Base-by-base conservation (phyloP, 1,284 basidiomycete genomes). In the Rhodotorula sp. region DNA sequence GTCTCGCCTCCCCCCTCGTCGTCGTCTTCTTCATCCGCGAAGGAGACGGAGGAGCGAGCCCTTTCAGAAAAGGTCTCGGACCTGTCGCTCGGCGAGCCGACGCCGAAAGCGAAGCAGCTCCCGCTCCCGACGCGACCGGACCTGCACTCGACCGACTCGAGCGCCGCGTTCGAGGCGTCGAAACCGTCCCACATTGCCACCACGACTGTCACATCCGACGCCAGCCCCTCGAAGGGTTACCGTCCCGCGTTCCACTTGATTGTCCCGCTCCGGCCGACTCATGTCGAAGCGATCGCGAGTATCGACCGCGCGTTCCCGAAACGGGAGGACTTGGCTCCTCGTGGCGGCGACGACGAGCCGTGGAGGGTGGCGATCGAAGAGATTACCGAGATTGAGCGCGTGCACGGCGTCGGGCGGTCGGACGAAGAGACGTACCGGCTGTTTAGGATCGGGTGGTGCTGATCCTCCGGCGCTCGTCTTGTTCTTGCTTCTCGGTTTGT, bases 261-360 rank as follows among this genome's bases (percentile, higher is more conserved):
- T 62, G 86, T 91, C 42, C 90, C 91, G 0, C 83, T 90, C 1
- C 88, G 91, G 1, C 79, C 83, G 0, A 89, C 88, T 0, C 89
- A 91, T 74, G 76, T 81, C 0, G 79, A 80, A 10, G 91, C 92
- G 80, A 87, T 86, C 1, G 81, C 78, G 53, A 85, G 84, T 0
- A 79, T 92, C 45, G 87, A 89, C 70, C 76, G 78, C 4, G 83
- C 86, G 1, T 92, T 92, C 77, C 81, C 82, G 1, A 42, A 55
- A 6, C n/a, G 30, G 30, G 64, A 70, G 24, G 64, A 67, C 12
- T 46, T 74, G 6, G 26, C 49, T 18, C 45, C 53, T 7, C 53
- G 68, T 8, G 26, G 7, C 5, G 44, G 37, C 18, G 18, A 44
- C 6, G 33, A 48, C 12, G 60, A 57, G 30, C 45, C 53, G 6